phyloP scores from a whole-genome alignment of 495 filamentous ascomycete species.

The Oleoguttula mirabilis region DNA sequence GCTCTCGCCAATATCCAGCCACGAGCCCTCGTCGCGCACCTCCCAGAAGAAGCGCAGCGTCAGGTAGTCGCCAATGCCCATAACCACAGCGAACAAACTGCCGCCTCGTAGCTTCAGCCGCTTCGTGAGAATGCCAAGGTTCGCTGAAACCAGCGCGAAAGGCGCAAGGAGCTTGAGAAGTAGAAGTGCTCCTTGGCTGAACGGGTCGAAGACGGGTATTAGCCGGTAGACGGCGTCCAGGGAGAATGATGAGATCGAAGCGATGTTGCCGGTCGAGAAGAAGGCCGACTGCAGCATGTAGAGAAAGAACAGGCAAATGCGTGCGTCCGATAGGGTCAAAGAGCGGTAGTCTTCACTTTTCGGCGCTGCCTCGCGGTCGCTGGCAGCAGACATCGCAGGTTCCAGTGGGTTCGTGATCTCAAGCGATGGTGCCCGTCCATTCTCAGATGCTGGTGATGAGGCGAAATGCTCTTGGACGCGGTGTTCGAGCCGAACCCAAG shows the following conservation, averaged over 20 bases:
- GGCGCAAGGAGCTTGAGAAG: constrained; percentile 86
- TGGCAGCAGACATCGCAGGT: constrained; percentile 16
- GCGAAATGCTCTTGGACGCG: constrained; percentile 51
- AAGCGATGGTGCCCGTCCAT: constrained; percentile 5
- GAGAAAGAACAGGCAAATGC: constrained; percentile 88
- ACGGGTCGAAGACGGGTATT: constrained; percentile 89
- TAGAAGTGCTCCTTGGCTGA: constrained; percentile 78
- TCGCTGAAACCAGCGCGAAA: constrained; percentile 85
- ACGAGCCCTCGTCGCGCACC: constrained; percentile 88
- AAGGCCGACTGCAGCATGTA: constrained; percentile 90
- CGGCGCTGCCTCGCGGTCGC: constrained; percentile 11
- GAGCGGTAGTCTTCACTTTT: constrained; percentile 44
- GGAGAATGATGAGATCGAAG: constrained; percentile 87
- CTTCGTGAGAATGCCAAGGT: constrained; percentile 86
- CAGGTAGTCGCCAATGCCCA: constrained; percentile 78
- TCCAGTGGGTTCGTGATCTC: constrained; percentile 26
- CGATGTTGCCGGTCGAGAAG: constrained; percentile 95
- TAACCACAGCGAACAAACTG: constrained; percentile 88
- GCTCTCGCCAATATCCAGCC: constrained; percentile 93
- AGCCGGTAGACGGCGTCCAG: constrained; percentile 83
- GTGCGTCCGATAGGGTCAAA: constrained; percentile 67
- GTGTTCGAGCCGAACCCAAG: constrained; percentile 86
- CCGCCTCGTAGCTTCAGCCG: constrained; percentile 67
- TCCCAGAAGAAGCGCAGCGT: constrained; percentile 98
- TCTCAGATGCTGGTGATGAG: constrained; percentile 6